Percentiles rank a stretch among this genome's conserved stretches.
phyloP scores from a whole-genome alignment of 257 asterid genomes.

The Osmanthus fragrans region DNA sequence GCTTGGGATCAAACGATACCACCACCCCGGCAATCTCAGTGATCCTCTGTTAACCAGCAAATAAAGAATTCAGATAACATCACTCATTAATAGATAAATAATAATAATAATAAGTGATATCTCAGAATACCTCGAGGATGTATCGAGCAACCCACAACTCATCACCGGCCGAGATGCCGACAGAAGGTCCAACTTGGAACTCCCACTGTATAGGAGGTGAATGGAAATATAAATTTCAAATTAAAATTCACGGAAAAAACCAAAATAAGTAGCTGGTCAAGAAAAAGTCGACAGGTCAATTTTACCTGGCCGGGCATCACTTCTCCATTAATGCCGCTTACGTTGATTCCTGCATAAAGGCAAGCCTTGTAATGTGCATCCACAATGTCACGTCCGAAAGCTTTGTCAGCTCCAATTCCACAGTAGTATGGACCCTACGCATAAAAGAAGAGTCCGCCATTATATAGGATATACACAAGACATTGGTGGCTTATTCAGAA shows the following conservation, averaged over 20 bases:
- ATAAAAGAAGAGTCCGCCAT: neutral
- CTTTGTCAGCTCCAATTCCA: constrained; percentile 23
- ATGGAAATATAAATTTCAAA: neutral
- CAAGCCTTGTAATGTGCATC: constrained; percentile 28
- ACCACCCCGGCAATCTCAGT: constrained; percentile 31
- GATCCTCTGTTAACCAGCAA: constrained; percentile 24
- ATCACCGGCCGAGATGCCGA: constrained; percentile 36
- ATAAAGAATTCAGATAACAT: neutral
- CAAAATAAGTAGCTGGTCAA: neutral
- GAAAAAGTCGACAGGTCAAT: neutral
- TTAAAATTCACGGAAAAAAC: no score
- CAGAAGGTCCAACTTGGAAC: constrained; percentile 38
- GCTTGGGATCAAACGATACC: constrained; percentile 37
- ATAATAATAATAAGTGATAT: no score
- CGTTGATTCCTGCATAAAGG: constrained; percentile 20
- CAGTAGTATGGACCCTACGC: constrained; percentile 16
- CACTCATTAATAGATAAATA: no score
- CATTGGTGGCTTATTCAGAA: neutral
- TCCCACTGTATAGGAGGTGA: constrained; percentile 26
- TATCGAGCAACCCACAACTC: constrained; percentile 36
- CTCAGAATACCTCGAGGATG: constrained; percentile 27
- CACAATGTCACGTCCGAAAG: constrained; percentile 26
- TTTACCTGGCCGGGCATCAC: constrained; percentile 28
- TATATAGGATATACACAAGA: neutral
- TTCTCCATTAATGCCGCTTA: constrained; percentile 20